These are phyloP conservation scores for Carnegiea gigantea DNA, from an alignment of 179 eudicot genomes.

Conservation along the genomic window DNA sequence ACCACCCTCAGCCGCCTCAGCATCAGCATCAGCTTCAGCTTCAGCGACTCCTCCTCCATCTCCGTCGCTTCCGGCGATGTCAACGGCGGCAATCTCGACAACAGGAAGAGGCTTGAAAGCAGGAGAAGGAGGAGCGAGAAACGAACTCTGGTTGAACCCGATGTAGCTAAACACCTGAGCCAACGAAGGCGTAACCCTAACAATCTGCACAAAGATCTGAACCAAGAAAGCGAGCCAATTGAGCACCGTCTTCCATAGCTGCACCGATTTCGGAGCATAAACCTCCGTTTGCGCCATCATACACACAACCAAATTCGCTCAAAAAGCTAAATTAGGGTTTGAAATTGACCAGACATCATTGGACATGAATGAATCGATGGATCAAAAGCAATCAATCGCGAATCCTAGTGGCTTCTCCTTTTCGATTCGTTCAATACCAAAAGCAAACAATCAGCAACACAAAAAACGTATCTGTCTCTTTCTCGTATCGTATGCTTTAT, in stretches of 20 bases:
- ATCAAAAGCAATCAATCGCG: constrained; percentile 7
- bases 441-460: neutral
- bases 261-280: constrained; percentile 64
- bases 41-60: neutral
- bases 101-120: constrained; percentile 68
- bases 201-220: constrained; percentile 84
- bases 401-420: neutral
- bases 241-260: constrained; percentile 68
- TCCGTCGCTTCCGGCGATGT: constrained; percentile 5
- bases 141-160: constrained; percentile 41
- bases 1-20: constrained; percentile 14
- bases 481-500: neutral
- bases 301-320: neutral
- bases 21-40: constrained; percentile 6
- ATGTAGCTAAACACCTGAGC: constrained; percentile 55
- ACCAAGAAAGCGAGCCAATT: constrained; percentile 83
- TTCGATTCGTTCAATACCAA: neutral
- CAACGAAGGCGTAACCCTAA: constrained; percentile 67
- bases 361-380: constrained; percentile 4
- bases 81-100: constrained; percentile 46
- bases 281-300: constrained; percentile 60
- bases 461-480: neutral
- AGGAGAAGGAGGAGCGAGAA: constrained; percentile 45
- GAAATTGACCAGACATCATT: neutral
- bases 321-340: constrained; percentile 19